Conservation (phyloP, 192 early-diverging fungal genomes). For the Diversispora epigaea region DNA sequence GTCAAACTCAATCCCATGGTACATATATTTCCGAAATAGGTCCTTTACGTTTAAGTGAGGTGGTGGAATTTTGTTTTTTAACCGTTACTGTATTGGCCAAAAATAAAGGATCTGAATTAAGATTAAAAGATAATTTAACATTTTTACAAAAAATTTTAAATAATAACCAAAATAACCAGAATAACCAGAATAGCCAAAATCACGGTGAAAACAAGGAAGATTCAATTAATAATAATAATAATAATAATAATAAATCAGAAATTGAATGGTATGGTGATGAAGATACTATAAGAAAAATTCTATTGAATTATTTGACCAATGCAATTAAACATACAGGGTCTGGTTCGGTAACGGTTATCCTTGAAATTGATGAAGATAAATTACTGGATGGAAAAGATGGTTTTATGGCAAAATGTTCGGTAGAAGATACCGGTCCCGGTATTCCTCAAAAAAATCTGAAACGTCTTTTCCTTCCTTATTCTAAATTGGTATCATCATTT, state of each 20-base stretch:
- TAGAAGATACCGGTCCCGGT: not conserved
- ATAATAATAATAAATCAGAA: not conserved
- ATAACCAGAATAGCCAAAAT: no score
- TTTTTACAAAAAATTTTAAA: not conserved
- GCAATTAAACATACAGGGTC: conserved; percentile 3
- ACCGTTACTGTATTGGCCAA: not conserved
- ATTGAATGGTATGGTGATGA: not conserved
- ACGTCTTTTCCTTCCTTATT: conserved; percentile 1
- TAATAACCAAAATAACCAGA: no score
- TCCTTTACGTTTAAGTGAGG: not conserved
- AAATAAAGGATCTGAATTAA: not conserved
- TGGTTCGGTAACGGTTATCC: not conserved
- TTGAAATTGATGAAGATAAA: not conserved
- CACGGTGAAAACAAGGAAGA: no score
- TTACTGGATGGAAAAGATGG: not conserved
- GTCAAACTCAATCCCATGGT: conserved; percentile 5
- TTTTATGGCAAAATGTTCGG: conserved; percentile 6
- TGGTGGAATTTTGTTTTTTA: not conserved
- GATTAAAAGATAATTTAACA: not conserved
- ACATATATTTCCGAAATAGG: not conserved
- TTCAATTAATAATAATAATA: no score
- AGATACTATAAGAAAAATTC: not conserved
- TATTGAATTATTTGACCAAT: conserved; percentile 3
- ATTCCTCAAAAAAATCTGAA: not conserved
- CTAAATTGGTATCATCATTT: conserved; percentile 3